Evolutionary conservation across 2,329 filamentous ascomycete genomes (phyloP).

Genomic region (Septoria petroselini): DNA sequence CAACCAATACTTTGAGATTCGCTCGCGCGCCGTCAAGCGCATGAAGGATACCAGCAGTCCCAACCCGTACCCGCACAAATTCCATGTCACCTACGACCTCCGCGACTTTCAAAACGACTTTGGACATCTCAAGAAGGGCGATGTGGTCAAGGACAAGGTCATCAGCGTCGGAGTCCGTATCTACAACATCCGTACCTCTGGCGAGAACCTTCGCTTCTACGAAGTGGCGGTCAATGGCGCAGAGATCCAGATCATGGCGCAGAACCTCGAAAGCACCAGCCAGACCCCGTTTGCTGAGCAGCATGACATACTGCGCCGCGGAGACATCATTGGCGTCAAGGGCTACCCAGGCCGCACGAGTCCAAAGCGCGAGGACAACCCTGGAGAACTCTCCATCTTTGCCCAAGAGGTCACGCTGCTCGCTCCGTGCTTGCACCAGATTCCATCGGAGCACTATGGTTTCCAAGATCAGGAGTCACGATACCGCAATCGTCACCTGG

Average conservation of each 20-base stretch:
- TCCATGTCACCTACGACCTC: conserved; percentile 80
- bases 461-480: conserved; percentile 94
- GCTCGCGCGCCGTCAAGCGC: conserved; percentile 75
- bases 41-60: conserved; percentile 69
- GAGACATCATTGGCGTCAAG: conserved; percentile 86
- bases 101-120: conserved; percentile 76
- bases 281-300: conserved; percentile 75
- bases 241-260: conserved; percentile 88
- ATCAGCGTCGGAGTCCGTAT: conserved; percentile 81
- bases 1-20: conserved; percentile 95
- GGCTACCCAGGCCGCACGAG: conserved; percentile 81
- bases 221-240: conserved; percentile 73
- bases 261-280: conserved; percentile 72
- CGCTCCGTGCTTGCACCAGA: conserved; percentile 84
- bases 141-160: conserved; percentile 70
- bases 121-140: conserved; percentile 79
- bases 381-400: conserved; percentile 88
- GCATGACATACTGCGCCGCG: conserved; percentile 82
- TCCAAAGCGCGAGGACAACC: conserved; percentile 70
- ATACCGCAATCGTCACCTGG: conserved; percentile 88
- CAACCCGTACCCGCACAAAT: conserved; percentile 92
- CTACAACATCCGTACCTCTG: conserved; percentile 79
- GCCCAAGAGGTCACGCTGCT: conserved; percentile 81
- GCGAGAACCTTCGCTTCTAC: conserved; percentile 87
- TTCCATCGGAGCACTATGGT: conserved; percentile 86